These are phyloP conservation scores for Carex littledalei DNA, from an alignment of 176 grass and related monocot species.

Conservation along the genomic window DNA sequence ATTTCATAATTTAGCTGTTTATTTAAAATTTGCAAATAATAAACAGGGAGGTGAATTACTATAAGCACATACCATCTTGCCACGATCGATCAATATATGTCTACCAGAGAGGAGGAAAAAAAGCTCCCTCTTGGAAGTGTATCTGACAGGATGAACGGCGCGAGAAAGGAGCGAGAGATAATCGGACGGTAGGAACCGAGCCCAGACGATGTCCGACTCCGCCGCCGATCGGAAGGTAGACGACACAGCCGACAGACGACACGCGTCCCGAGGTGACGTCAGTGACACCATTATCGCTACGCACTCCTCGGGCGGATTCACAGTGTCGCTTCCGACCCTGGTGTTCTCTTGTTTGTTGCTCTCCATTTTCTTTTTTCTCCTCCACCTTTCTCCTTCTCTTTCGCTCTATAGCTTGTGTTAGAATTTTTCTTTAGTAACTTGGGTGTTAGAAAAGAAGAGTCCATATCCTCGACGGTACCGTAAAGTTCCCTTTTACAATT, in stretches of 20 bases:
- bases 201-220: conserved; percentile 59
- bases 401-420: neutral
- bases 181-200: conserved; percentile 40
- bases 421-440: too few species aligned
- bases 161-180: conserved; percentile 25
- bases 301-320: conserved; percentile 44
- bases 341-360: neutral
- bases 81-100: conserved; percentile 32
- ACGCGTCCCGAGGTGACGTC: conserved; percentile 44
- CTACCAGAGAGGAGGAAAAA: conserved; percentile 42
- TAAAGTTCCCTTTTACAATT: too few species aligned
- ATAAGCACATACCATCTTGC: conserved; percentile 30
- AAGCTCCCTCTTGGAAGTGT: conserved; percentile 28
- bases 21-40: neutral
- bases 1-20: neutral
- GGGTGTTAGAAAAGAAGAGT: too few species aligned
- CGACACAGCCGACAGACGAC: conserved; percentile 34
- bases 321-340: conserved; percentile 7
- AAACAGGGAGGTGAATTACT: neutral
- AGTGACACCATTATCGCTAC: conserved; percentile 36
- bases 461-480: too few species aligned
- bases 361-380: neutral
- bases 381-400: neutral
- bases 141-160: neutral
- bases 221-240: conserved; percentile 41